phyloP scores from a whole-genome alignment of 2,329 filamentous ascomycete species.

The Aspergillus clavatus region DNA sequence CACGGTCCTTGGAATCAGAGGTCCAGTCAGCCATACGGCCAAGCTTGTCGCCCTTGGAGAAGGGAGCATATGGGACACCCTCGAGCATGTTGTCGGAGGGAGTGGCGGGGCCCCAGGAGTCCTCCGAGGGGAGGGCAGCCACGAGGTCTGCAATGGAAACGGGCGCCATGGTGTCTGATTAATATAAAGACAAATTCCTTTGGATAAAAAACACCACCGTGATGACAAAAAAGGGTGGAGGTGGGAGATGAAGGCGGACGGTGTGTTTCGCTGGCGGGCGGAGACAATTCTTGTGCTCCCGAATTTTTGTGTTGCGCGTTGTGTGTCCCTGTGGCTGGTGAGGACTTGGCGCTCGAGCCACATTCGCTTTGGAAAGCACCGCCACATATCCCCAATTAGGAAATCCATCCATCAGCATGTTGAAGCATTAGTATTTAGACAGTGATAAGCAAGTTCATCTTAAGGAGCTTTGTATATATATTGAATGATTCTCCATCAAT shows the following conservation, averaged over 20 bases:
- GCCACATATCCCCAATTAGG: neutral
- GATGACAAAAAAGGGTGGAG: conserved; percentile 1
- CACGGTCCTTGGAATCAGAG: conserved; percentile 69
- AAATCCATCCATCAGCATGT: too few species aligned
- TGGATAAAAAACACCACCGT: conserved; percentile 1
- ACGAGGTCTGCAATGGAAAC: conserved; percentile 62
- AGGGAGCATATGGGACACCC: conserved; percentile 94
- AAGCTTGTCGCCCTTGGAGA: conserved; percentile 97
- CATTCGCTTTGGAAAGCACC: neutral
- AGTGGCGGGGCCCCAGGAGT: conserved; percentile 81
- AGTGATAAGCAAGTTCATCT: too few species aligned
- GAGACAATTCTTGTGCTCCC: conserved; percentile 10
- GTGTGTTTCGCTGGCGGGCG: conserved; percentile 7
- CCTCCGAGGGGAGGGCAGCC: conserved; percentile 65
- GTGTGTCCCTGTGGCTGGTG: conserved; percentile 10
- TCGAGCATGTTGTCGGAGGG: conserved; percentile 83
- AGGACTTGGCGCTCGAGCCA: conserved; percentile 8
- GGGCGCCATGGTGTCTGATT: conserved; percentile 43
- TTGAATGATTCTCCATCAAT: too few species aligned
- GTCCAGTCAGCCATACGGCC: conserved; percentile 99
- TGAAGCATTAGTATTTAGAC: too few species aligned
- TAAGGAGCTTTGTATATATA: too few species aligned
- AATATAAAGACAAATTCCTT: conserved; percentile 1
- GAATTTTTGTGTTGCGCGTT: conserved; percentile 21
- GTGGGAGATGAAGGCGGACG: neutral